Evolutionary conservation across 495 filamentous ascomycete genomes (phyloP), one percentile per base, ranked within the genome.

Genomic region (Penicillium macrosclerotiorum): DNA sequence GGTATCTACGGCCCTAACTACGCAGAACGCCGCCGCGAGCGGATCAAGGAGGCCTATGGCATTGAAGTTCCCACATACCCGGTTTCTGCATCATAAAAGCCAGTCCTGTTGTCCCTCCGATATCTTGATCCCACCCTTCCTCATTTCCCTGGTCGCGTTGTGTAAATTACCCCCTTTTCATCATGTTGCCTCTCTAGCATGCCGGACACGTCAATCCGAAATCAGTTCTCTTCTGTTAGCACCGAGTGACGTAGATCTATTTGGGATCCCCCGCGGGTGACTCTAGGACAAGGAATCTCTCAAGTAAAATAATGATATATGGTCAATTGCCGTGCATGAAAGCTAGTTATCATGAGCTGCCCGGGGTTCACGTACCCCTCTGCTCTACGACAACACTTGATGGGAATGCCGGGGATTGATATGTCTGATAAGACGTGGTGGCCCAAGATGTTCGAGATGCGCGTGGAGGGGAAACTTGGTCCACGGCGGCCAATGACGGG

Each of bases 41-140:
- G 90, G 41, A 79, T 99, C 62, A 87, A 92, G 76, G 81, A 92
- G 72, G 86, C 82, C 52, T 97, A 96, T 58, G 91, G 92, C 44
- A 80, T 96, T 49, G 90, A 96, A 40, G 81, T 97, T 49, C 74
- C 75, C 40, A 63, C 60, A 62, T 57, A 59, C 46, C 60, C 54
- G 22, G 57, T 60, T 37, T 62, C 67, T 43, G 69, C 69, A 44
- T 73, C 69, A 68, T 73, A 63, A 71, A 63, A 30, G 20, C 23
- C 38, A 5, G 19, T 27, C 23, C 37, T 24, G 36, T 30, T 19
- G 35, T 45, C 24, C 40, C 25, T 34, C 44, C 37, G 37, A 43
- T 50, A 16, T 22, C 24, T 18, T 30, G 17, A 56, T 57, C 18
- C 49, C 60, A 53, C 45, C 37, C 19, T 38, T 47, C 16, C 33